Evolutionary conservation across 495 filamentous ascomycete genomes (phyloP).

Genomic region (Entonaema liquescens): DNA sequence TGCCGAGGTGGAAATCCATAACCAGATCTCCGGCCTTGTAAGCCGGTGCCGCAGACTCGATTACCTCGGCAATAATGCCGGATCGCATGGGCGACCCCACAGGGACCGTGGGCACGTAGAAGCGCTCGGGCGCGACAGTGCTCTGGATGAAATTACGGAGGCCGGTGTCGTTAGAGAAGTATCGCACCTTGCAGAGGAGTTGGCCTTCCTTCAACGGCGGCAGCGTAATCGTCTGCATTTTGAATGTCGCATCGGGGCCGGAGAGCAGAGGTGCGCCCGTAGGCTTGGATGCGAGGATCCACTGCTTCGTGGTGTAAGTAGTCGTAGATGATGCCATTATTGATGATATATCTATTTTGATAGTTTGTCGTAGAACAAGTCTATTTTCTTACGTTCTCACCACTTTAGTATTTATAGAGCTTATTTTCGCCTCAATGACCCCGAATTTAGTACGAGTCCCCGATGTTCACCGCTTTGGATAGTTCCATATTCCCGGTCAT

Average conservation of each 20-base stretch:
- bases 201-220: constrained; percentile 47
- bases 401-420: constrained; percentile 5
- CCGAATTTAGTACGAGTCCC: not conserved
- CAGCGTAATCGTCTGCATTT: constrained; percentile 53
- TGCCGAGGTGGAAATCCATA: constrained; percentile 42
- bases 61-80: constrained; percentile 60
- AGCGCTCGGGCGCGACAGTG: constrained; percentile 54
- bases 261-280: constrained; percentile 41
- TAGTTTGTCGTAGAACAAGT: not conserved
- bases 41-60: constrained; percentile 48
- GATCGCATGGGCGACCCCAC: constrained; percentile 65
- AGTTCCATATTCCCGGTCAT: not conserved
- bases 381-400: constrained; percentile 4
- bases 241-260: constrained; percentile 52
- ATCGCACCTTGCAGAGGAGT: constrained; percentile 56
- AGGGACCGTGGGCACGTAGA: constrained; percentile 66
- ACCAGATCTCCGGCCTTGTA: constrained; percentile 53
- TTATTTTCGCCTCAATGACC: not conserved
- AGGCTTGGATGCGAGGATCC: constrained; percentile 51
- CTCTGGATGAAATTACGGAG: constrained; percentile 69
- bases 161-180: constrained; percentile 72
- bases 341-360: constrained; percentile 10
- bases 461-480: constrained; percentile 8
- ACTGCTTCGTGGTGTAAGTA: constrained; percentile 44
- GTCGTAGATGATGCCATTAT: constrained; percentile 20